Conservation (phyloP, 352 stramenopile genomes). For the Pythium coloratum region DNA sequence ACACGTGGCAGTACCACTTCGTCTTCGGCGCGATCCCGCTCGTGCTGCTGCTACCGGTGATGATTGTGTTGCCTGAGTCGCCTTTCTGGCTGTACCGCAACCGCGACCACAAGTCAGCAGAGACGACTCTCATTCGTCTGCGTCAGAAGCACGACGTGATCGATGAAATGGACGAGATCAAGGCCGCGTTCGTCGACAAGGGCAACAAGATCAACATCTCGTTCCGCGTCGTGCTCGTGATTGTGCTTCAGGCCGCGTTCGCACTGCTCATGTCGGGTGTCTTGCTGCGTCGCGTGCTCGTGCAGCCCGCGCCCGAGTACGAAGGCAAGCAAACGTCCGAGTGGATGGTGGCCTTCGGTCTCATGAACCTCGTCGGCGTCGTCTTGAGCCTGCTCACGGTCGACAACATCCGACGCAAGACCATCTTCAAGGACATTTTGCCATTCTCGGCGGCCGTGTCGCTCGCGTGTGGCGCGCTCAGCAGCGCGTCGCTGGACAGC, state of each 20-base stretch:
- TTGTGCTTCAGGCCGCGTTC: slow-evolving; percentile 65
- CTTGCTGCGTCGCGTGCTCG: slow-evolving; percentile 61
- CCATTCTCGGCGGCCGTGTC: slow-evolving; percentile 65
- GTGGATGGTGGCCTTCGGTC: slow-evolving; percentile 80
- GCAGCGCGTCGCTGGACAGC: slow-evolving; percentile 42
- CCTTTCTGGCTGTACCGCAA: slow-evolving; percentile 78
- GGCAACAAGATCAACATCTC: slow-evolving; percentile 57
- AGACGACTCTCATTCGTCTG: slow-evolving; percentile 60
- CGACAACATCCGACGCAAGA: slow-evolving; percentile 86
- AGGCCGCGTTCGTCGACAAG: slow-evolving; percentile 70
- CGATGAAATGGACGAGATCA: slow-evolving; percentile 72
- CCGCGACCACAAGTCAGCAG: slow-evolving; percentile 64
- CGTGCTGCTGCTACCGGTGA: slow-evolving; percentile 52
- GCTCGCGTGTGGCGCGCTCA: slow-evolving; percentile 56
- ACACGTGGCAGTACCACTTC: slow-evolving; percentile 84
- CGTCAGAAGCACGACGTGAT: slow-evolving; percentile 84
- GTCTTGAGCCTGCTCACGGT: slow-evolving; percentile 74
- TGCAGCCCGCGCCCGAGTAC: slow-evolving; percentile 48
- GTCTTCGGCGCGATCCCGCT: slow-evolving; percentile 72
- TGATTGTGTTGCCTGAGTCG: slow-evolving; percentile 74
- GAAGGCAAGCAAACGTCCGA: slow-evolving; percentile 59
- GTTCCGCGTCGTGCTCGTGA: slow-evolving; percentile 67
- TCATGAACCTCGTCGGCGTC: slow-evolving; percentile 71
- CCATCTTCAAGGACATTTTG: slow-evolving; percentile 86
- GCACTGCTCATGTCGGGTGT: slow-evolving; percentile 70